A percentile compares a stretch with the other conserved stretches of the same genome.
These are phyloP conservation scores for Cryptococcus wingfieldii DNA, from an alignment of 1,284 basidiomycete genomes.

Conservation along the genomic window DNA sequence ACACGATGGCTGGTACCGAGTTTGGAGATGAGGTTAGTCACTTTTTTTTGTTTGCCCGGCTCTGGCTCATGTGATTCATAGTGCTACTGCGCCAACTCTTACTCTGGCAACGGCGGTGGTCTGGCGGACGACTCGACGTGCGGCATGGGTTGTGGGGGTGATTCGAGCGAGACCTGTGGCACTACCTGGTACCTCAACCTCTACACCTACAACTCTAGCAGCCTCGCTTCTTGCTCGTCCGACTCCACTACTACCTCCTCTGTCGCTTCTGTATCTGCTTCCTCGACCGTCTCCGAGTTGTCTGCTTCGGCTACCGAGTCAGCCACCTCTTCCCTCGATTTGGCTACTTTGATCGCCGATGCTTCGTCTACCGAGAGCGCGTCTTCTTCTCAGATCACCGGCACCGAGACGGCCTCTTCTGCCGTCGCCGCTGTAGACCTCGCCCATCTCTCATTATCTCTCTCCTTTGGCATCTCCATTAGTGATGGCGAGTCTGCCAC, in stretches of 20 bases:
- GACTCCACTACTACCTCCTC: slow-evolving; percentile 14
- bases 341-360: slow-evolving; percentile 3
- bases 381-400: slow-evolving; percentile 1
- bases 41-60: not conserved
- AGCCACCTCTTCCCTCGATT: slow-evolving; percentile 7
- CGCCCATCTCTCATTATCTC: not conserved
- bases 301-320: slow-evolving; percentile 13
- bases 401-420: slow-evolving; percentile 5
- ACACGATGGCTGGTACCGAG: slow-evolving; percentile 41
- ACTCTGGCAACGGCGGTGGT: slow-evolving; percentile 29
- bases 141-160: slow-evolving; percentile 34
- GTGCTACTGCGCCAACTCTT: slow-evolving; percentile 43
- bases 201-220: slow-evolving; percentile 32
- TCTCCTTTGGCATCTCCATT: slow-evolving; percentile 4
- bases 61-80: slow-evolving; percentile 4
- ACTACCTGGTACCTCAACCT: slow-evolving; percentile 37
- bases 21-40: slow-evolving; percentile 37
- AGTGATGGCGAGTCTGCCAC: slow-evolving; percentile 5
- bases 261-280: slow-evolving; percentile 8
- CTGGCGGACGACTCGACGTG: slow-evolving; percentile 23
- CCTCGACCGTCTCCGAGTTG: slow-evolving; percentile 1
- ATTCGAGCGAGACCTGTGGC: slow-evolving; percentile 31
- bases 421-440: not conserved
- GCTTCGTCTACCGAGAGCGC: slow-evolving; percentile 2
- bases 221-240: slow-evolving; percentile 14